Evolutionary conservation across 352 stramenopile genomes (phyloP), one percentile per base, ranked within the genome.

Genomic region (Phytopythium boreale): DNA sequence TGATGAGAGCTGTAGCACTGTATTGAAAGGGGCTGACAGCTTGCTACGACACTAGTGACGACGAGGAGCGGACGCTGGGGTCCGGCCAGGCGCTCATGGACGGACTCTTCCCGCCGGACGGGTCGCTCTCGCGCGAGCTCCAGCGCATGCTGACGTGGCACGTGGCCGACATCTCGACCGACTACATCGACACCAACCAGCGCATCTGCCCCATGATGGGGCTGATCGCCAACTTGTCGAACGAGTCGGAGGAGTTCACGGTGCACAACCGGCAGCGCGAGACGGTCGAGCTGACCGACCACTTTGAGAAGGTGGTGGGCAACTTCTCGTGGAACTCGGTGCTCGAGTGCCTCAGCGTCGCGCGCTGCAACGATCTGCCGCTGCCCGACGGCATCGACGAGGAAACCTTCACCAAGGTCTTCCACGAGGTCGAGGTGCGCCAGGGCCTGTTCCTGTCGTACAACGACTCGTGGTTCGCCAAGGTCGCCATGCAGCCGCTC

Each of bases 401-500:
- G 41, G 64, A 82, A 22, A 79, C 87, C 34, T 96, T 96, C 56
- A 84, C 78, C 22, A 88, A 82, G 56, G 83, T 91, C 8, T 92
- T 88, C 64, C 67, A 82, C 56, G 84, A 94, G 63, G 85, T 94
- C 5, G 83, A 96, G 63, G 72, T 77, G 9, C 82, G 82, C 36
- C 64, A 92, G 60, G 67, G 68, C 3, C 59, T 93, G 10, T 90
- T 82, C 64, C 67, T 92, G 4, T 83, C 76, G 20, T 88, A 85
- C 67, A 93, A 94, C 72, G 63, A 93, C 56, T 92, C 82, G 57
- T 90, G 82, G 82, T 92, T 84, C 66, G 69, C 87, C 41, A 94
- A 96, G 69, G 51, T 90, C 34, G 84, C 84, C 49, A 96, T 96
- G 87, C 85, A 94, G 65, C 87, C 82, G n/a, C 81, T 94, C 31